phyloP scores from a whole-genome alignment of 2,329 filamentous ascomycete species.

The Clonostachys solani region DNA sequence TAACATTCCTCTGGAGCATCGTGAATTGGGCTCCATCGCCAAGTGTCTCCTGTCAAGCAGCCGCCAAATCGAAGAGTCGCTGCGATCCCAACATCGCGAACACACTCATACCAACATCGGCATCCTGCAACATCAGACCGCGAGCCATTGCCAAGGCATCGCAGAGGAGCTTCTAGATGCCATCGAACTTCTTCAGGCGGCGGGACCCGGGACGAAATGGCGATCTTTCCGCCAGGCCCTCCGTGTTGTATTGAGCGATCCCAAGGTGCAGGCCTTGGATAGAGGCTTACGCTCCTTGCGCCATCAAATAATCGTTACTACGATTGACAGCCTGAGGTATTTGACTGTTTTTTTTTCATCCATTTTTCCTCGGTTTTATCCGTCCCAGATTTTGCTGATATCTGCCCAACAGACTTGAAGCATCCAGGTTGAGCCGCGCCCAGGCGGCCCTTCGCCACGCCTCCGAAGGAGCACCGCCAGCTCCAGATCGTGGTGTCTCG shows the following conservation, averaged over 20 bases:
- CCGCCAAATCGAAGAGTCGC: not conserved
- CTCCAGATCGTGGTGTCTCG: not conserved
- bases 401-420: too few relatives aligned
- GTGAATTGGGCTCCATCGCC: not conserved
- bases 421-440: too few relatives aligned
- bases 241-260: not conserved
- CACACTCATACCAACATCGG: not conserved
- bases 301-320: not conserved
- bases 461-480: too few relatives aligned
- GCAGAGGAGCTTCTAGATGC: not conserved
- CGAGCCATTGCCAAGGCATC: not conserved
- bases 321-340: not conserved
- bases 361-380: too few relatives aligned
- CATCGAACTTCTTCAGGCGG: not conserved
- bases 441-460: too few relatives aligned
- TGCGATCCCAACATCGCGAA: not conserved
- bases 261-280: not conserved
- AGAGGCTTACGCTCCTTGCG: not conserved
- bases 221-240: not conserved
- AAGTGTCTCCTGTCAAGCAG: not conserved
- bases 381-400: too few relatives aligned
- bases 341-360: too few relatives aligned
- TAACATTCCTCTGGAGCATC: not conserved
- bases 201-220: not conserved
- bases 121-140: not conserved